Evolutionary conservation across 2,329 filamentous ascomycete genomes (phyloP), one percentile per base, ranked within the genome.

Genomic region (Claviceps lovelessii): DNA sequence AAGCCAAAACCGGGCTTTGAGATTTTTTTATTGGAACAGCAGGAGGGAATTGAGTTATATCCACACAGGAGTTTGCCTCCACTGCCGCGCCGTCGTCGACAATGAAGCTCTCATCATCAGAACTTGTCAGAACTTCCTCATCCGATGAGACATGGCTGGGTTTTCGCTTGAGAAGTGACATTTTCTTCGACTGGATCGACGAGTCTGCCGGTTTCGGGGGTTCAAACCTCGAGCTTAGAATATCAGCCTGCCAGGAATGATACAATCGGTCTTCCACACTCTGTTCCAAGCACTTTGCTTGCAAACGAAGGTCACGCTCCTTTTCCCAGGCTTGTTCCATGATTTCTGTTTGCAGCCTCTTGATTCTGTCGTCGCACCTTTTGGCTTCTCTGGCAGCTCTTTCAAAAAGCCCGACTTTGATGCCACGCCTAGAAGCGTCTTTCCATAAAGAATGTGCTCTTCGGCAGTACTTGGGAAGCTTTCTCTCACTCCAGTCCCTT

Each of bases 391-490:
- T 62, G 10, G 70, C 68, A n/a, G 77, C 72, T 8, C 62, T 59
- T 1, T 70, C 64, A 19, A 84, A 75, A 31, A 76, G 69, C 1
- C 58, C 59, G 6, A 52, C 61, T 37, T 54, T 61, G 2, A 64
- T 67, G 61, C 69, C 68, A 46, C 67, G 64, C 10, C 70, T 72
- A 52, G 74, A 78, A 35, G 79, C 79, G 44, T 73, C 60, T 4
- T 65, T 69, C 88, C 88, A 94, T 2, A 85, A 60, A 4, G 64
- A 67, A 62, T 79, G 76, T 0, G 85, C 85, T 55, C 75, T 81
- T 5, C 65, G 65, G 55, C 80, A 70, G 15, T 79, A 70, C 53
- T 72, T 78, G 0, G 80, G 77, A 7, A 80, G 71, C 58, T 81
- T 82, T 1, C 69, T 71, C n/a, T 72, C 65, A n/a, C 68, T 67